These are phyloP conservation scores for Lachnellula arida DNA, from an alignment of 2,329 filamentous ascomycete species.

Conservation along the genomic window DNA sequence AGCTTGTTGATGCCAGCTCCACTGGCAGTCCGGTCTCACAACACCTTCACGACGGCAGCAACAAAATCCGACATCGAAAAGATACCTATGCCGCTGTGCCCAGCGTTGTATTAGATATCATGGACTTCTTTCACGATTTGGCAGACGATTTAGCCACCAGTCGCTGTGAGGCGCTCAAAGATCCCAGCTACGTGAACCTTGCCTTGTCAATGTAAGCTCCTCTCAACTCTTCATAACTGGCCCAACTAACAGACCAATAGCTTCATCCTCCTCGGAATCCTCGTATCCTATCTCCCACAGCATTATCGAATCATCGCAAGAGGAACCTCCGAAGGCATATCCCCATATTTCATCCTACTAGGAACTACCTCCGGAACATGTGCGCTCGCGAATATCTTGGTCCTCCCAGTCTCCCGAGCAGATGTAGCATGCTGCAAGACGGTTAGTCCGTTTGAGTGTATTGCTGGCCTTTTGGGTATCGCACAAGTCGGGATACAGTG, in stretches of 20 bases:
- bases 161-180: constrained; percentile 47
- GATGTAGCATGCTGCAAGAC: constrained; percentile 84
- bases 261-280: constrained; percentile 79
- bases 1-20: too few species aligned
- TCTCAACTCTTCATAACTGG: background rate
- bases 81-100: background rate
- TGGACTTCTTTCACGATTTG: constrained; percentile 18
- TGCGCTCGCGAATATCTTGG: constrained; percentile 87
- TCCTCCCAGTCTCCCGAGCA: constrained; percentile 73
- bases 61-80: background rate
- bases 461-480: constrained; percentile 80
- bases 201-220: constrained; percentile 46
- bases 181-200: constrained; percentile 48
- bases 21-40: too few species aligned
- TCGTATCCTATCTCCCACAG: constrained; percentile 91
- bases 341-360: constrained; percentile 91
- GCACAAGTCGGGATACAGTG: constrained; percentile 89
- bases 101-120: background rate
- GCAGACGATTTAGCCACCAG: constrained; percentile 11
- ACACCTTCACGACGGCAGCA: background rate
- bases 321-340: constrained; percentile 87
- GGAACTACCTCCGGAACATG: constrained; percentile 85
- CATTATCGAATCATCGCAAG: constrained; percentile 86
- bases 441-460: constrained; percentile 76
- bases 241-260: constrained; percentile 10